Conservation (phyloP, 306 rosid species). For the Parietaria judaica region DNA sequence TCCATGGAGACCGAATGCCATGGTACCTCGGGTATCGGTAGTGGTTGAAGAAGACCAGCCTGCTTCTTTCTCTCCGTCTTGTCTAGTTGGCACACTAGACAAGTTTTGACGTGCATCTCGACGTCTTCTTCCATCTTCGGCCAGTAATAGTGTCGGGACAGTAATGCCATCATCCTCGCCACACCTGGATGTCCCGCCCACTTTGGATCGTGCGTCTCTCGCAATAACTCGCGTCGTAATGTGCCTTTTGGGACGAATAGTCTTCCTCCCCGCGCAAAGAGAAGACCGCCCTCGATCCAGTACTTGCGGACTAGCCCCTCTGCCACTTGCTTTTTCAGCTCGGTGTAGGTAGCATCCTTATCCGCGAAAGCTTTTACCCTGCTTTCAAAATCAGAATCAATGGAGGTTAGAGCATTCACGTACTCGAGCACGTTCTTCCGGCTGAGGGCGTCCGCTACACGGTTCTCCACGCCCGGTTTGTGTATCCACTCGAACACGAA, state of each 20-base stretch:
- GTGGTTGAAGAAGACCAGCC: not conserved
- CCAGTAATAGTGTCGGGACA: not conserved
- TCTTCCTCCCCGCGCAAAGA: not conserved
- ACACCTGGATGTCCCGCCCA: not conserved
- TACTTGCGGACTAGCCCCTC: no score
- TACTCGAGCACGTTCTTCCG: not conserved
- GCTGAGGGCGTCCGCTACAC: not conserved
- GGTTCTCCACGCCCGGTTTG: constrained; percentile 2
- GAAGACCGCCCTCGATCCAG: no score
- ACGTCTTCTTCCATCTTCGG: not conserved
- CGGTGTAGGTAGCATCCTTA: no score
- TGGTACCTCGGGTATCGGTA: not conserved
- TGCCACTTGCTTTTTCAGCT: no score
- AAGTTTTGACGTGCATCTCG: not conserved
- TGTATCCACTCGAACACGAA: constrained; percentile 5
- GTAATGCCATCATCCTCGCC: not conserved
- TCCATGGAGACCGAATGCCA: no score
- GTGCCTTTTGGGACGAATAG: no score
- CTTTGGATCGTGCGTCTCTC: not conserved
- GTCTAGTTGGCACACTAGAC: not conserved
- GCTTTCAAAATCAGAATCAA: no score
- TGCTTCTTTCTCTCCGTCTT: not conserved
- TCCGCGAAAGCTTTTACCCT: no score
- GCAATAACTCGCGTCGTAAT: not conserved
- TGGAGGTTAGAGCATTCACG: not conserved